Evolutionary conservation across 345 rosid genomes (phyloP), one percentile per base, ranked within the genome.

Genomic region (Hibiscus trionum): DNA sequence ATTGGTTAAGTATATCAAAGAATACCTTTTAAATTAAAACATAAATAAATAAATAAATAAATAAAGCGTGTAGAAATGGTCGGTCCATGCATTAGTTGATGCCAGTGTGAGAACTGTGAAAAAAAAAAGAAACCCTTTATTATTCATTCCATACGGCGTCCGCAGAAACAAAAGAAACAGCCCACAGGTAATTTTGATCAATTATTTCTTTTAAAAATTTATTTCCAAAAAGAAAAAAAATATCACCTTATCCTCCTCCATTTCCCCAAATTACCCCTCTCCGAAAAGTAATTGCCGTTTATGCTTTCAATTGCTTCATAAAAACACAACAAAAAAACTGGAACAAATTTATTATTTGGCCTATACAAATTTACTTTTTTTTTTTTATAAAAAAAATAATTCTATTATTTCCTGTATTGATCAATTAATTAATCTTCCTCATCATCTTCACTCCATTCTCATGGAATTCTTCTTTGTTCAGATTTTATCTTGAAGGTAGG

Each of bases 351-450:
- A 68, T 15, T 50, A 37, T 37, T 37, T 37, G 42, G 42, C 42
- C 42, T 37, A 37, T 37, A 37, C 42, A 37, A 37, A 37, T 37
- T 7, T 37, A 37, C 8, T 37, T 37, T 35, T 31, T 31, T 29
- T 2, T 2, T 31, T 33, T 21, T 21, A 21, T 1, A 35, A 35
- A 35, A 35, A 31, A 31, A 31, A 3, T 2, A 31, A 31, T 31
- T 37, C 42, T 37, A 37, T 68, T 49, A 68, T 15, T 50, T 68
- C 15, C 57, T 24, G 42, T 14, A 49, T 35, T 4, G 7, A 29
- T 49, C 15, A 66, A 66, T 26, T 26, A 7, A 16, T 27, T 29
- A 27, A 49, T 64, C 65, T 82, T 72, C 82, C 84, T 80, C 81
- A 59, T 77, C 84, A 50, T 2, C 21, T 52, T 50, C 31, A 27